These are phyloP conservation scores for Cornus controversa DNA, from an alignment of 148 eudicot species.

Conservation along the genomic window DNA sequence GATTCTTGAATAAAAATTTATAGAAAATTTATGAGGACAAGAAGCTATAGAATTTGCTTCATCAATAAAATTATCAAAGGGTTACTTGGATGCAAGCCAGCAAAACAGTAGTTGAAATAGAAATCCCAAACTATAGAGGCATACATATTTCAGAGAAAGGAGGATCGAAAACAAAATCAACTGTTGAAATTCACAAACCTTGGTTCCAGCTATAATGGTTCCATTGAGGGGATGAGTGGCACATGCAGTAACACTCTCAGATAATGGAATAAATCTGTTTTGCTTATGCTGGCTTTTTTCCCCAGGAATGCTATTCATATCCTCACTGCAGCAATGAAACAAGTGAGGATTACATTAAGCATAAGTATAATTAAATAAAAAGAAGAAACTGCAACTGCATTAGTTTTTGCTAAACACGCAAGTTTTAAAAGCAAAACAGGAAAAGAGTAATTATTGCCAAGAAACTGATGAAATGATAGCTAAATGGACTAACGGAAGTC, in stretches of 20 bases:
- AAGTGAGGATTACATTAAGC: background rate
- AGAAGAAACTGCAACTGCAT: background rate
- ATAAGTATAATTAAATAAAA: background rate
- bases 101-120: background rate
- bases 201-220: conserved; percentile 79
- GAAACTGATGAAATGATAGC: background rate
- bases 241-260: conserved; percentile 70
- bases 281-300: conserved; percentile 30
- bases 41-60: background rate
- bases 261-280: conserved; percentile 57
- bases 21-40: background rate
- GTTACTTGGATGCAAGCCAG: background rate
- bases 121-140: background rate
- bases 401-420: background rate
- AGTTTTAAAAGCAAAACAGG: background rate
- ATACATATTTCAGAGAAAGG: background rate
- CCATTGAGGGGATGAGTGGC: conserved; percentile 69
- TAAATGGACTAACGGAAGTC: background rate
- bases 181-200: conserved; percentile 37
- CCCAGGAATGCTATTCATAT: conserved; percentile 16
- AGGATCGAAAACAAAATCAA: background rate
- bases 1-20: background rate
- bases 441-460: background rate
- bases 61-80: background rate
- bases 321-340: conserved; percentile 44